phyloP scores from a whole-genome alignment of 2,329 filamentous ascomycete genomes.

The Pseudocercospora musae region DNA sequence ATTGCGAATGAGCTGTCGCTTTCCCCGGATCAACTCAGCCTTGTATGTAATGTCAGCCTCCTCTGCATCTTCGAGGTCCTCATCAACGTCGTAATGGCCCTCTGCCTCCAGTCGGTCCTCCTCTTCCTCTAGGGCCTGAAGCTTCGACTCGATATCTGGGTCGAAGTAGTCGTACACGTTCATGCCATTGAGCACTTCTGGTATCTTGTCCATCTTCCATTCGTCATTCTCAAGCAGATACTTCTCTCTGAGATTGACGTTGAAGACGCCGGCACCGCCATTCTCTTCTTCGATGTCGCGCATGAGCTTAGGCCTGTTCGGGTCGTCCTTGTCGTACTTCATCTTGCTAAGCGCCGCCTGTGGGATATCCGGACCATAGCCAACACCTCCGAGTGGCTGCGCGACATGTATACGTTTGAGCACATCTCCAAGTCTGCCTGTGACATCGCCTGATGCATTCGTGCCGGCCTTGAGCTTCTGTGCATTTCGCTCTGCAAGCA shows the following conservation, averaged over 20 bases:
- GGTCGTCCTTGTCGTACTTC: conserved; percentile 89
- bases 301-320: conserved; percentile 75
- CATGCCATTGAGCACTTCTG: conserved; percentile 90
- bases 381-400: conserved; percentile 78
- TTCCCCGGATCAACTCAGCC: conserved; percentile 92
- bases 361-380: conserved; percentile 72
- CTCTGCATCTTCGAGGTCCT: conserved; percentile 80
- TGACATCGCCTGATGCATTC: conserved; percentile 69
- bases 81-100: conserved; percentile 82
- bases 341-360: conserved; percentile 74
- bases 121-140: conserved; percentile 88
- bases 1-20: conserved; percentile 87
- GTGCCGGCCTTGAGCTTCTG: conserved; percentile 92
- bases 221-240: conserved; percentile 84
- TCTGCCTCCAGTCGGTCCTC: conserved; percentile 89
- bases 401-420: conserved; percentile 95
- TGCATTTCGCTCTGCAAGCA: conserved; percentile 88
- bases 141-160: conserved; percentile 90
- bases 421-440: conserved; percentile 83
- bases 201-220: conserved; percentile 95
- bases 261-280: conserved; percentile 93
- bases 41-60: conserved; percentile 86
- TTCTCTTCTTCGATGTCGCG: conserved; percentile 88
- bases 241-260: conserved; percentile 82
- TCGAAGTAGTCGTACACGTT: conserved; percentile 98